Percentiles rank a stretch among this genome's conserved stretches.
Evolutionary conservation across 345 rosid species (phyloP).

Genomic region (Populus nigra): DNA sequence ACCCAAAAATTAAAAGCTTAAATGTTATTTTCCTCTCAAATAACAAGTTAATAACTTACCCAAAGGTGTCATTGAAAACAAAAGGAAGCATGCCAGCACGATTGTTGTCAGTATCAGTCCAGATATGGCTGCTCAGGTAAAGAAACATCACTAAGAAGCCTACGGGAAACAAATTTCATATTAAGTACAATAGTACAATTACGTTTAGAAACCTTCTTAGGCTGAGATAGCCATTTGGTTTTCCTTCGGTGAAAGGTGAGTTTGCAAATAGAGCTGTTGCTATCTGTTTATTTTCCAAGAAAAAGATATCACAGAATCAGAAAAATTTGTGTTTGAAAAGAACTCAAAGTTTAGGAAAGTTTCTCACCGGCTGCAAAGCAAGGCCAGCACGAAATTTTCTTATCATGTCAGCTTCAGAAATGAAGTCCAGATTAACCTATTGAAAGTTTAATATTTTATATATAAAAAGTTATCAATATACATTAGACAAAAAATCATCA

Average conservation of each 20-base stretch:
- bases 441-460: conserved; percentile 13
- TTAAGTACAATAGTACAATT: conserved; percentile 1
- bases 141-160: conserved; percentile 21
- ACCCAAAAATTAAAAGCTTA: not conserved
- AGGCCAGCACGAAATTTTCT: conserved; percentile 93
- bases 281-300: conserved; percentile 56
- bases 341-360: conserved; percentile 13
- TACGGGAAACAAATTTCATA: not conserved
- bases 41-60: conserved; percentile 48
- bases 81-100: conserved; percentile 97
- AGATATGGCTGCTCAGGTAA: conserved; percentile 69
- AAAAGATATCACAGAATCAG: conserved; percentile 30
- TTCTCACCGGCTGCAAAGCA: conserved; percentile 93
- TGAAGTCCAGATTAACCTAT: conserved; percentile 95
- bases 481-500: not conserved
- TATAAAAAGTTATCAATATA: not conserved
- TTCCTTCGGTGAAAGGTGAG: conserved; percentile 97
- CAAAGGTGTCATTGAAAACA: conserved; percentile 86
- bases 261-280: conserved; percentile 98
- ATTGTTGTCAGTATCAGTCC: conserved; percentile 92
- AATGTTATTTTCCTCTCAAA: not conserved
- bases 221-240: conserved; percentile 97
- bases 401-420: conserved; percentile 97
- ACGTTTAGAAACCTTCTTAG: conserved; percentile 70
- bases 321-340: conserved; percentile 2